These are phyloP conservation scores for Artemisia argyi DNA, from an alignment of 129 eudicot species.

Conservation along the genomic window DNA sequence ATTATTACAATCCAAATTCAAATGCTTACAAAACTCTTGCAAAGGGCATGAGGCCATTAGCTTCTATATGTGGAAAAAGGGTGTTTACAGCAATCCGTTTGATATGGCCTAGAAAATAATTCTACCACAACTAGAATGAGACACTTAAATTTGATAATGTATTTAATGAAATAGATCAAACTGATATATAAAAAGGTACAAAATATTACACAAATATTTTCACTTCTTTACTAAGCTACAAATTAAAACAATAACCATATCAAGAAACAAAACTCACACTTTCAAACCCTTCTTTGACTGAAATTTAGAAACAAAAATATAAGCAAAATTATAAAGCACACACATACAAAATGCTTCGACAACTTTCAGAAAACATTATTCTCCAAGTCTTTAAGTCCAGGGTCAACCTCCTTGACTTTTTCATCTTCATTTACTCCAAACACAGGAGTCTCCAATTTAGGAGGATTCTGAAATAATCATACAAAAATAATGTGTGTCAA, in stretches of 20 bases:
- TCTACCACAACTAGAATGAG: too few relatives aligned
- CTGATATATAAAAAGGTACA: background rate
- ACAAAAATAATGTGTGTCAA: conserved; percentile 12
- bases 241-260: background rate
- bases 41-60: too few relatives aligned
- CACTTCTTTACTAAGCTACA: conserved; percentile 3
- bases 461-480: conserved; percentile 64
- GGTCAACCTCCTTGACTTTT: conserved; percentile 59
- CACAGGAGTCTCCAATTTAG: conserved; percentile 72
- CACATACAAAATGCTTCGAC: background rate
- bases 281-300: conserved; percentile 12
- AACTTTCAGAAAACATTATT: conserved; percentile 71
- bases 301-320: conserved; percentile 13
- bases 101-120: too few relatives aligned
- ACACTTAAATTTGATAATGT: too few relatives aligned
- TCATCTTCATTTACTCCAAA: conserved; percentile 52
- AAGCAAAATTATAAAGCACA: conserved; percentile 14
- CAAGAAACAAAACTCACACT: conserved; percentile 12
- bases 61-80: too few relatives aligned
- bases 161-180: background rate
- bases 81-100: too few relatives aligned
- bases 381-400: conserved; percentile 76
- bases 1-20: too few relatives aligned
- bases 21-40: too few relatives aligned
- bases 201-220: conserved; percentile 12